Conservation (phyloP, 2,329 filamentous ascomycete genomes). For the Alternaria sp. region DNA sequence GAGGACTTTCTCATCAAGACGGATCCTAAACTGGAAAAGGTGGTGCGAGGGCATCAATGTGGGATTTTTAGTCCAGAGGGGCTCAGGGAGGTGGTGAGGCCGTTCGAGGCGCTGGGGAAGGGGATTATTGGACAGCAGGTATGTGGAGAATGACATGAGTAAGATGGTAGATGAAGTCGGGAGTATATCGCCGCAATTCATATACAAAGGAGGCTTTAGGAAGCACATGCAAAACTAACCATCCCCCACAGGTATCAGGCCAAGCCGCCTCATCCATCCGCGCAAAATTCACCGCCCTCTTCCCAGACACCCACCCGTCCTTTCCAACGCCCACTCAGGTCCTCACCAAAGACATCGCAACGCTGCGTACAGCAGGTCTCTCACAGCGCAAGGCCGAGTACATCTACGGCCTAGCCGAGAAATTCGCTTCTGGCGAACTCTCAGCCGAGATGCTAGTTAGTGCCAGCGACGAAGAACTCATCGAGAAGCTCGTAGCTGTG, state of each 20-base stretch:
- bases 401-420: constrained; percentile 81
- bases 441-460: constrained; percentile 76
- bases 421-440: constrained; percentile 78
- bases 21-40: constrained; percentile 72
- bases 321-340: constrained; percentile 84
- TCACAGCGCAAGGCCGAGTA: constrained; percentile 97
- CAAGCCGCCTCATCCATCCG: constrained; percentile 91
- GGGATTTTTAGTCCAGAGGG: constrained; percentile 80
- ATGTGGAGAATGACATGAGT: constrained; percentile 7
- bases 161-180: neutral
- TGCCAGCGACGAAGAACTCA: constrained; percentile 83
- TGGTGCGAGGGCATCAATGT: constrained; percentile 79
- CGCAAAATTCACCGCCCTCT: constrained; percentile 63
- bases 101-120: constrained; percentile 81
- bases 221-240: neutral
- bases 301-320: constrained; percentile 53
- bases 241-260: constrained; percentile 70
- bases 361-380: constrained; percentile 82
- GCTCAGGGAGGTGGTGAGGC: constrained; percentile 84
- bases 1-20: constrained; percentile 74
- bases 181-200: too few relatives aligned
- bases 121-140: constrained; percentile 92
- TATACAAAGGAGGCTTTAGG: neutral
- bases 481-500: constrained; percentile 82
- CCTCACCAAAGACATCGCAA: constrained; percentile 63